A percentile compares a stretch with the other conserved stretches of the same genome.
Evolutionary conservation across 2,329 filamentous ascomycete species (phyloP).

Genomic region (Colletotrichum lini): DNA sequence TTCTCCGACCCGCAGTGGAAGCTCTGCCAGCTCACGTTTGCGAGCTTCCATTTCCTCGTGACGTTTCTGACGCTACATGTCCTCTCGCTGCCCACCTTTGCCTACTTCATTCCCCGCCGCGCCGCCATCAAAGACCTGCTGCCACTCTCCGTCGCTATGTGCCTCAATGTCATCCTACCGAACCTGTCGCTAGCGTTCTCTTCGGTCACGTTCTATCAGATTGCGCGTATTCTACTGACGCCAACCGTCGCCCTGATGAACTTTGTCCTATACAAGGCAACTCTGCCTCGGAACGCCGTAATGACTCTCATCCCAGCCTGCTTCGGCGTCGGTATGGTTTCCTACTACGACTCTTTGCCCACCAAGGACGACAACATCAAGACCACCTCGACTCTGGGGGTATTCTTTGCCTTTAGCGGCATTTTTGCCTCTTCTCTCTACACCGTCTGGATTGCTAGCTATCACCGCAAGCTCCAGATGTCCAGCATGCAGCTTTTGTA

Average conservation of each 20-base stretch:
- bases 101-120: constrained; percentile 71
- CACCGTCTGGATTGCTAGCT: constrained; percentile 78
- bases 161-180: constrained; percentile 77
- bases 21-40: constrained; percentile 75
- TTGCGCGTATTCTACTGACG: constrained; percentile 77
- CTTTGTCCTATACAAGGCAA: constrained; percentile 71
- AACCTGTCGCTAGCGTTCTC: constrained; percentile 79
- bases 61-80: constrained; percentile 75
- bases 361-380: constrained; percentile 62
- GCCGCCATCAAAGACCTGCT: constrained; percentile 70
- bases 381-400: constrained; percentile 71
- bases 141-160: constrained; percentile 77
- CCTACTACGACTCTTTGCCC: constrained; percentile 76
- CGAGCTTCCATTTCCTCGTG: constrained; percentile 77
- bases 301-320: constrained; percentile 73
- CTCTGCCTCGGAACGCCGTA: constrained; percentile 68
- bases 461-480: constrained; percentile 75
- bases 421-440: constrained; percentile 77
- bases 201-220: constrained; percentile 79
- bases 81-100: constrained; percentile 71
- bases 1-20: constrained; percentile 75
- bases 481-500: constrained; percentile 78
- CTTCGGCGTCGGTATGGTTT: constrained; percentile 75
- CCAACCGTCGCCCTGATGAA: constrained; percentile 77
- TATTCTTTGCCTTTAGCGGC: constrained; percentile 74